Evolutionary conservation across 1,139 yeast genomes (phyloP).

Genomic region (Entelexis paramagnoliae): DNA sequence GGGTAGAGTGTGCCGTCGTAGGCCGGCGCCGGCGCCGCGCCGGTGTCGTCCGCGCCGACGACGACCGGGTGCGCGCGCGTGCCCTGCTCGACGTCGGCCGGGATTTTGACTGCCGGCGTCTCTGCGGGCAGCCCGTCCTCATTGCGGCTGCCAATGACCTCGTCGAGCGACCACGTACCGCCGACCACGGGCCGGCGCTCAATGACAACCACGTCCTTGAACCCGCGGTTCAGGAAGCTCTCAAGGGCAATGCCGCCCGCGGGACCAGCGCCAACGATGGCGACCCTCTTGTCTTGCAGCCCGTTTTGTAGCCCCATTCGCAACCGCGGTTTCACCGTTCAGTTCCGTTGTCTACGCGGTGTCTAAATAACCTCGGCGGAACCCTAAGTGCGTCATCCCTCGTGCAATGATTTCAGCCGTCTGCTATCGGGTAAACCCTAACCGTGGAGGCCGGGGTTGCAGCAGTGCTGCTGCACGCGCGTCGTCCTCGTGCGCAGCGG

Average conservation of each 20-base stretch:
- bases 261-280: slow-evolving; percentile 27
- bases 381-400: background rate
- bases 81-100: slow-evolving; percentile 6
- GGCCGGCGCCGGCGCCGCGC: background rate
- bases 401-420: slow-evolving; percentile 3
- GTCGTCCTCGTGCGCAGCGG: background rate
- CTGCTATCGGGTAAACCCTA: background rate
- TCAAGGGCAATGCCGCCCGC: slow-evolving; percentile 26
- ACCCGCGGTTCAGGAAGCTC: slow-evolving; percentile 24
- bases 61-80: background rate
- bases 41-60: background rate
- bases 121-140: background rate
- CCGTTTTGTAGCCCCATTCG: no score
- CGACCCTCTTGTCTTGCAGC: slow-evolving; percentile 12
- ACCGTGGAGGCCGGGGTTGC: background rate
- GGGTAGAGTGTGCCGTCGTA: slow-evolving; percentile 30
- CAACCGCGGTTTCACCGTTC: no score
- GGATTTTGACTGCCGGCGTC: background rate
- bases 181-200: slow-evolving; percentile 23
- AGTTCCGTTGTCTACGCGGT: no score
- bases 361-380: background rate
- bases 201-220: slow-evolving; percentile 23
- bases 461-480: background rate
- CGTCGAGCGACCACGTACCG: slow-evolving; percentile 26
- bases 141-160: slow-evolving; percentile 11